Evolutionary conservation across 108 stramenopile genomes (phyloP).

Genomic region (Cyclotella kingstonii): DNA sequence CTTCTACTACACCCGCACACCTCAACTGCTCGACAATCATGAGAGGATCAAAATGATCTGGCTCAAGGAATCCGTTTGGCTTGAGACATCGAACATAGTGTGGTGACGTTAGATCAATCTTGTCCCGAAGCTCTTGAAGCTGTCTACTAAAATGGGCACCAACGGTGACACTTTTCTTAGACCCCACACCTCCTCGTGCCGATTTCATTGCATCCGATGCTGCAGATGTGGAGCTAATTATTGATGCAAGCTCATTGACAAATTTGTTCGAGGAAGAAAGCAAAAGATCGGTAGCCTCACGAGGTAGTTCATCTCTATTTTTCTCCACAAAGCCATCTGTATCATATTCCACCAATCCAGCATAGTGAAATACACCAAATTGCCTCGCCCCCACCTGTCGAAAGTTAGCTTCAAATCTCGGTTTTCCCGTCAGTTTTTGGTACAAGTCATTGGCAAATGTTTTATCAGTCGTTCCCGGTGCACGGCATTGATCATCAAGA

Average conservation of each 20-base stretch:
- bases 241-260: conserved; percentile 44
- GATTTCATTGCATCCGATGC: conserved; percentile 21
- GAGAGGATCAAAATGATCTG: conserved; percentile 55
- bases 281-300: conserved; percentile 46
- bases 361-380: conserved; percentile 72
- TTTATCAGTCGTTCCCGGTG: conserved; percentile 60
- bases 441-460: conserved; percentile 52
- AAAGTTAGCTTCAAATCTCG: conserved; percentile 55
- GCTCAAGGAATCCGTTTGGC: conserved; percentile 57
- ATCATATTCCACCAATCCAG: conserved; percentile 61
- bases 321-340: conserved; percentile 70
- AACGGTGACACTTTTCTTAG: conserved; percentile 52
- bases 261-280: conserved; percentile 41
- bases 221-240: conserved; percentile 36
- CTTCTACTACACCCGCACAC: conserved; percentile 72
- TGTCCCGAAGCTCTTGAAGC: conserved; percentile 56
- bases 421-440: conserved; percentile 40
- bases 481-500: conserved; percentile 59
- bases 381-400: conserved; percentile 51
- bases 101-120: conserved; percentile 56
- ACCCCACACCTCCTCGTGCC: conserved; percentile 17
- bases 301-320: conserved; percentile 74
- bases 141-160: conserved; percentile 58
- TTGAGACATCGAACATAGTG: conserved; percentile 87
- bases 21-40: conserved; percentile 70